Percentiles rank a stretch among this genome's conserved stretches.
Conservation (phyloP, 2,329 filamentous ascomycete genomes). For the Sordariomycetes sp. region DNA sequence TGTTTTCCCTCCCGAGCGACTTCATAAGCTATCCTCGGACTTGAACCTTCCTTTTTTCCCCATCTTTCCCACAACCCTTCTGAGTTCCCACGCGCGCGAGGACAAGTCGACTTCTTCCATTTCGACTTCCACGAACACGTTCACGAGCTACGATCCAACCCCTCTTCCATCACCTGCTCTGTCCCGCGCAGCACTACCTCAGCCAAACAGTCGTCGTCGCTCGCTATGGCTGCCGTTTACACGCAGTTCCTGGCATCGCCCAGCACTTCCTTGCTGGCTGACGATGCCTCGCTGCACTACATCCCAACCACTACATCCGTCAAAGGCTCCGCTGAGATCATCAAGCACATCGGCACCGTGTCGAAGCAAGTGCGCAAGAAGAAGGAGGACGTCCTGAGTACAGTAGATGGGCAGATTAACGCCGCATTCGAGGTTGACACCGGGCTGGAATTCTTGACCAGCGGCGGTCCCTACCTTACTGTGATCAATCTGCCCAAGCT, state of each 20-base stretch:
- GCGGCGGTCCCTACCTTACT: constrained; percentile 80
- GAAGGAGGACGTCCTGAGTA: constrained; percentile 65
- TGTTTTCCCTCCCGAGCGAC: too few relatives aligned
- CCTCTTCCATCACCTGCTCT: too few relatives aligned
- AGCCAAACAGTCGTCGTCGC: too few relatives aligned
- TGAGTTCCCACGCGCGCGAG: too few relatives aligned
- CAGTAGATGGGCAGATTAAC: constrained; percentile 61
- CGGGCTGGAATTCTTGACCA: constrained; percentile 68
- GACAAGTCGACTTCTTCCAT: too few relatives aligned
- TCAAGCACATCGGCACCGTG: constrained; percentile 70
- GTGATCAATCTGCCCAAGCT: constrained; percentile 79
- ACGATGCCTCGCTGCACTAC: constrained; percentile 70
- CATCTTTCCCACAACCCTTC: too few relatives aligned
- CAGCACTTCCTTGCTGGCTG: constrained; percentile 51
- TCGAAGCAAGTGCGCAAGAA: constrained; percentile 73
- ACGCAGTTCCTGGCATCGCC: constrained; percentile 64
- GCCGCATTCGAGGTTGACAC: constrained; percentile 81
- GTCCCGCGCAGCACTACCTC: too few relatives aligned
- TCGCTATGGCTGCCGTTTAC: constrained; percentile 51
- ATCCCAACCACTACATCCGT: constrained; percentile 78
- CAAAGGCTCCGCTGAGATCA: constrained; percentile 61
- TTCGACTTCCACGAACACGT: too few relatives aligned
- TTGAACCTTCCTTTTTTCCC: too few relatives aligned
- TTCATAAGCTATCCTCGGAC: too few relatives aligned
- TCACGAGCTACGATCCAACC: too few relatives aligned